Percentiles rank a stretch among this genome's conserved stretches.
Conservation (phyloP, 1,284 basidiomycete genomes). For the Ceratobasidium sp. region DNA sequence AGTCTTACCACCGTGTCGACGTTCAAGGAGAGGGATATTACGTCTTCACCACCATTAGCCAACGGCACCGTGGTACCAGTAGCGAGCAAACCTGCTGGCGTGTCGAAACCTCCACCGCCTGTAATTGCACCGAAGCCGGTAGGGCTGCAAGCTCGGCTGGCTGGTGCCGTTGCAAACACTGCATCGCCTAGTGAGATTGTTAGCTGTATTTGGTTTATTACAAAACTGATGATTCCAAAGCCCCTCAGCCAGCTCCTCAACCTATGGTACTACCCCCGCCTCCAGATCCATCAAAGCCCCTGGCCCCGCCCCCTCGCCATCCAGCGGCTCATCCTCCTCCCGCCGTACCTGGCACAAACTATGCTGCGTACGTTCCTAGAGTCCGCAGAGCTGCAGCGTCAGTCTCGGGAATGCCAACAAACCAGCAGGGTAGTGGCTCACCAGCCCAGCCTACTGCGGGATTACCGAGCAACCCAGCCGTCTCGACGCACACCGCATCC, state of each 20-base stretch:
- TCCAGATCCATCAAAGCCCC: slow-evolving; percentile 37
- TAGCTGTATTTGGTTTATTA: background rate
- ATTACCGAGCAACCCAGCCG: background rate
- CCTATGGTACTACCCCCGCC: slow-evolving; percentile 39
- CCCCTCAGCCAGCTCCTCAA: background rate
- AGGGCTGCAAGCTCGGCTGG: slow-evolving; percentile 23
- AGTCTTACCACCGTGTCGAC: slow-evolving; percentile 33
- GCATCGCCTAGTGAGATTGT: background rate
- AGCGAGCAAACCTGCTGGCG: background rate
- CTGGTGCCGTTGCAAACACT: slow-evolving; percentile 8
- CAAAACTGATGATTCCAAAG: background rate
- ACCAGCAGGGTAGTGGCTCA: background rate
- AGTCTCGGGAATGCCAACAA: slow-evolving; percentile 8
- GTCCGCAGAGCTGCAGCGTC: slow-evolving; percentile 53
- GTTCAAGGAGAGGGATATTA: slow-evolving; percentile 30
- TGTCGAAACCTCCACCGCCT: slow-evolving; percentile 1
- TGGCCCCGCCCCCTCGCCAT: slow-evolving; percentile 49
- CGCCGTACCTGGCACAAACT: slow-evolving; percentile 63
- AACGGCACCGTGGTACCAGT: background rate
- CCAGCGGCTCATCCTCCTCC: slow-evolving; percentile 51
- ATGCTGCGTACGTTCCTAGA: slow-evolving; percentile 79
- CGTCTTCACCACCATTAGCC: background rate
- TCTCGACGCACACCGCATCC: background rate
- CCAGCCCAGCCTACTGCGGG: slow-evolving; percentile 45
- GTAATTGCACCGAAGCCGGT: slow-evolving; percentile 28